Evolutionary conservation across 2,329 filamentous ascomycete species (phyloP).

Genomic region (Scolecobasidium constrictum): DNA sequence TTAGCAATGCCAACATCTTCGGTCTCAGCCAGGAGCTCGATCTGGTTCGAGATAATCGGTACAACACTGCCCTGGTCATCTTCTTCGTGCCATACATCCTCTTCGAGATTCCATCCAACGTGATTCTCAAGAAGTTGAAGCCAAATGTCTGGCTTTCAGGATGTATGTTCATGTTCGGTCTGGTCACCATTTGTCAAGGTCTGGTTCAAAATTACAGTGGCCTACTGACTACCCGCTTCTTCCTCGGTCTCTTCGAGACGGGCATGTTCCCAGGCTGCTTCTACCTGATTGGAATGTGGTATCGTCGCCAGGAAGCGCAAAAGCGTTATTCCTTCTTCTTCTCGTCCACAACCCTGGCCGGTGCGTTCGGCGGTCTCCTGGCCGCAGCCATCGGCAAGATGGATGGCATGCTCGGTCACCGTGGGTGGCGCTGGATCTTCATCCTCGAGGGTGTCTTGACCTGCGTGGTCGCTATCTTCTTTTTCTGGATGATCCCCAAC

Average conservation of each 20-base stretch:
- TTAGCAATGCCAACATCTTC: slow-evolving; percentile 42
- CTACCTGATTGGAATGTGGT: slow-evolving; percentile 81
- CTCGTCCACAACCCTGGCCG: slow-evolving; percentile 65
- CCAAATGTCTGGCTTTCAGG: slow-evolving; percentile 50
- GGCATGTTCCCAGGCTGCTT: slow-evolving; percentile 60
- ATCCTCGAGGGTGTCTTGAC: slow-evolving; percentile 51
- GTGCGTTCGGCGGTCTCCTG: slow-evolving; percentile 76
- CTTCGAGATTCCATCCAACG: slow-evolving; percentile 42
- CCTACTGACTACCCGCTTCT: slow-evolving; percentile 67
- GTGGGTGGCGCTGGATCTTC: slow-evolving; percentile 56
- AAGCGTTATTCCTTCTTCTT: slow-evolving; percentile 94
- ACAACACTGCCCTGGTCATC: slow-evolving; percentile 41
- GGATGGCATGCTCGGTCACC: slow-evolving; percentile 56
- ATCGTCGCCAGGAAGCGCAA: slow-evolving; percentile 76
- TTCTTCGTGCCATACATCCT: slow-evolving; percentile 45
- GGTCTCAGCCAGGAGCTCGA: slow-evolving; percentile 36
- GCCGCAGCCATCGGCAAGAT: slow-evolving; percentile 86
- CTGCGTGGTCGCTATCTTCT: slow-evolving; percentile 30
- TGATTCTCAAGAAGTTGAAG: slow-evolving; percentile 40
- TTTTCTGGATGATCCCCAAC: slow-evolving; percentile 37
- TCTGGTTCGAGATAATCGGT: slow-evolving; percentile 30
- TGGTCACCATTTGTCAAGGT: slow-evolving; percentile 66
- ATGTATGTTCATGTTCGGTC: slow-evolving; percentile 78
- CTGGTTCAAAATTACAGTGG: slow-evolving; percentile 68
- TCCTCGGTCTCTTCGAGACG: slow-evolving; percentile 54